Evolutionary conservation across 2,329 filamentous ascomycete species (phyloP).

Genomic region (Esteya vermicola): DNA sequence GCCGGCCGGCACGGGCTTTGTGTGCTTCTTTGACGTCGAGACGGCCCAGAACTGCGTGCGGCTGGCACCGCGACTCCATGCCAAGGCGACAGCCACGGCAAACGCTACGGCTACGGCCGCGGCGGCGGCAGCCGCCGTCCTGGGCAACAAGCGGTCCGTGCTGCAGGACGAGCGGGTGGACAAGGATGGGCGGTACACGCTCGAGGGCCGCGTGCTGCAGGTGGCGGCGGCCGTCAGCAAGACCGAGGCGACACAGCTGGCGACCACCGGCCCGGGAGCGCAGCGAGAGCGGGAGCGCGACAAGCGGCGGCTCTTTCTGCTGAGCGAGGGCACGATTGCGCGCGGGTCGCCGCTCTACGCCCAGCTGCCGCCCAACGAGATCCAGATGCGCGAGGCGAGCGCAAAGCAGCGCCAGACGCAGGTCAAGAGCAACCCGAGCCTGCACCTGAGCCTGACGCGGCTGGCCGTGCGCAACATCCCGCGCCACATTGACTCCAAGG

Average conservation of each 20-base stretch:
- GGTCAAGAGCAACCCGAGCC: slow-evolving; percentile 77
- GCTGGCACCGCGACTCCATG: slow-evolving; percentile 49
- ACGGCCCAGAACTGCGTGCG: slow-evolving; percentile 68
- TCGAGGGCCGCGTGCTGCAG: slow-evolving; percentile 78
- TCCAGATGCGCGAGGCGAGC: slow-evolving; percentile 80
- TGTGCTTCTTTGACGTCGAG: slow-evolving; percentile 70
- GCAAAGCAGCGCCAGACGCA: slow-evolving; percentile 76
- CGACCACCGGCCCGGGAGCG: slow-evolving; percentile 55
- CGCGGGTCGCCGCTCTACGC: slow-evolving; percentile 65
- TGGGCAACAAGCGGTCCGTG: slow-evolving; percentile 62
- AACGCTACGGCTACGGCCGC: background rate
- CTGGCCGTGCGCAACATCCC: slow-evolving; percentile 88
- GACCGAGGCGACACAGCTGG: slow-evolving; percentile 61
- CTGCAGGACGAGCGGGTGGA: slow-evolving; percentile 78
- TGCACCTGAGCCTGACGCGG: slow-evolving; percentile 80
- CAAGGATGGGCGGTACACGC: slow-evolving; percentile 69
- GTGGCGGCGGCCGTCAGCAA: slow-evolving; percentile 76
- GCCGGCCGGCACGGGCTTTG: slow-evolving; percentile 85
- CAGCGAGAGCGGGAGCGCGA: slow-evolving; percentile 58
- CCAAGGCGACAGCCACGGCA: background rate
- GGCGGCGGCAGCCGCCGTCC: slow-evolving; percentile 14
- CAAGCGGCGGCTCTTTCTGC: slow-evolving; percentile 77
- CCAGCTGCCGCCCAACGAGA: slow-evolving; percentile 61
- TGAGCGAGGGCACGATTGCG: slow-evolving; percentile 73
- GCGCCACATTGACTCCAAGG: slow-evolving; percentile 67